These are phyloP conservation scores for Cicer yamashitae DNA, from an alignment of 306 rosid genomes.

Conservation along the genomic window DNA sequence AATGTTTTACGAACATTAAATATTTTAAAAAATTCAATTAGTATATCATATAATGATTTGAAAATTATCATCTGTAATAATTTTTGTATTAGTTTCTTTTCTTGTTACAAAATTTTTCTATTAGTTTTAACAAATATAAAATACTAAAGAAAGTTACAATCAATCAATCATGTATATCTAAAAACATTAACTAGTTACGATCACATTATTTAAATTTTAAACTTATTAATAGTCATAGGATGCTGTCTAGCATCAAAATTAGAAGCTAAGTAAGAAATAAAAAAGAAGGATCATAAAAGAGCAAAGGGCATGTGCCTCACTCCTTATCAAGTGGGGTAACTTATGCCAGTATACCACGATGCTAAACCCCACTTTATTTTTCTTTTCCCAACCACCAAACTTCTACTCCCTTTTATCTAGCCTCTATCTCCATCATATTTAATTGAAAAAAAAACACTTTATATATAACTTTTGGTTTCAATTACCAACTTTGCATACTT, in stretches of 20 bases:
- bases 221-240: slow-evolving; percentile 36
- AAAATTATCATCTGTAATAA: too few relatives aligned
- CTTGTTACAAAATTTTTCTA: too few relatives aligned
- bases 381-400: slow-evolving; percentile 45
- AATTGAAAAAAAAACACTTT: slow-evolving; percentile 10
- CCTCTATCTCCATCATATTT: slow-evolving; percentile 28
- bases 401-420: slow-evolving; percentile 42
- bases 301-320: slow-evolving; percentile 65
- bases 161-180: background rate
- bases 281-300: slow-evolving; percentile 37
- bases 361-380: slow-evolving; percentile 58
- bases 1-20: too few relatives aligned
- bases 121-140: too few relatives aligned
- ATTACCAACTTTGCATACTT: slow-evolving; percentile 42
- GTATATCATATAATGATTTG: too few relatives aligned
- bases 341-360: slow-evolving; percentile 58
- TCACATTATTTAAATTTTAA: background rate
- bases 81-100: too few relatives aligned
- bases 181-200: background rate
- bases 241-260: slow-evolving; percentile 28
- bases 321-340: slow-evolving; percentile 72
- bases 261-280: slow-evolving; percentile 2
- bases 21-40: too few relatives aligned
- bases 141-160: background rate
- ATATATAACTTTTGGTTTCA: slow-evolving; percentile 21